These are phyloP conservation scores for Lactarius quietus DNA, from an alignment of 768 basidiomycete species.

Conservation along the genomic window DNA sequence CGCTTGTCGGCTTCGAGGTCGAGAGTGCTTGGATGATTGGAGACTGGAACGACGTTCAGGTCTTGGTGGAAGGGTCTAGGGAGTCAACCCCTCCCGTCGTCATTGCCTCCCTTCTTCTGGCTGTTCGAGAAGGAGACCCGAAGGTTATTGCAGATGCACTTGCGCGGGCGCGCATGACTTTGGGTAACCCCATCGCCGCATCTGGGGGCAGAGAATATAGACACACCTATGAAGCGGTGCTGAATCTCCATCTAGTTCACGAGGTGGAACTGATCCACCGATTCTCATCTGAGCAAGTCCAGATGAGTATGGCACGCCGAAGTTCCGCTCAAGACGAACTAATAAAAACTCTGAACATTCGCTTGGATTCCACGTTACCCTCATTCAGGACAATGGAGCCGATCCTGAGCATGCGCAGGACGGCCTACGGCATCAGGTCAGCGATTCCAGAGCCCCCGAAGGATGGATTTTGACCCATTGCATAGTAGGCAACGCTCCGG, in stretches of 20 bases:
- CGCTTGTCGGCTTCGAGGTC: constrained; percentile 77
- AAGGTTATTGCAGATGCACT: constrained; percentile 48
- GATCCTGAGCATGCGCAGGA: constrained; percentile 83
- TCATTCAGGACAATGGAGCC: constrained; percentile 88
- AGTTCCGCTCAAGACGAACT: constrained; percentile 41
- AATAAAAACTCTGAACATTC: constrained; percentile 50
- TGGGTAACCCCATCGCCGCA: constrained; percentile 82
- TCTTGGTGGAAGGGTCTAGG: constrained; percentile 49
- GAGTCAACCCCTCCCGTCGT: constrained; percentile 58
- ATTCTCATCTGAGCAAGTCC: constrained; percentile 41
- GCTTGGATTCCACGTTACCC: constrained; percentile 77
- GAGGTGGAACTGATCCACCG: constrained; percentile 73
- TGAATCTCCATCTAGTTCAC: constrained; percentile 81
- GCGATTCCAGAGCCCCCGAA: background rate
- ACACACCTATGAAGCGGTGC: constrained; percentile 79
- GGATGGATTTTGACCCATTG: background rate
- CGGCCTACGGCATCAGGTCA: constrained; percentile 65
- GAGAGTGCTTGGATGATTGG: constrained; percentile 97
- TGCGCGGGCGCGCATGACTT: constrained; percentile 58
- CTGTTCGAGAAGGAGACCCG: constrained; percentile 60
- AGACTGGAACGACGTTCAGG: constrained; percentile 82
- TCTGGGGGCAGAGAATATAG: constrained; percentile 78
- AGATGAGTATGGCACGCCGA: constrained; percentile 31
- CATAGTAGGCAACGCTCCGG: constrained; percentile 14
- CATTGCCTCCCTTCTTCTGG: constrained; percentile 75